phyloP scores from a whole-genome alignment of 148 eudicot genomes.

The Rhododendron williamsianum region DNA sequence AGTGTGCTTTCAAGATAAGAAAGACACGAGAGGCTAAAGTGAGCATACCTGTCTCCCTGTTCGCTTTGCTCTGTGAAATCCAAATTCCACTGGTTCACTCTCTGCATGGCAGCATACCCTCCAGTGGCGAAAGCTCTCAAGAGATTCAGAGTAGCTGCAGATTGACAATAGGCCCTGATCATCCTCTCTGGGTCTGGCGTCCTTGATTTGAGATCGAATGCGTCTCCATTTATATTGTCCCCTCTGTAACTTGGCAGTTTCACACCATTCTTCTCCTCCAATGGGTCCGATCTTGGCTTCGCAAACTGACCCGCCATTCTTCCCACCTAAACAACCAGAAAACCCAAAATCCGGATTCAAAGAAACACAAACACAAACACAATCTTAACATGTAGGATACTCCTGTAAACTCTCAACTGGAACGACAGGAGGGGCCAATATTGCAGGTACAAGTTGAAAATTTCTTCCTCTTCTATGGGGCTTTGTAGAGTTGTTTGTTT shows the following conservation, averaged over 20 bases:
- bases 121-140: conserved; percentile 94
- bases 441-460: background rate
- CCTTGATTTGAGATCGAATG: conserved; percentile 40
- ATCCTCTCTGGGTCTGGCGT: conserved; percentile 85
- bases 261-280: conserved; percentile 48
- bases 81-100: conserved; percentile 84
- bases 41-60: conserved; percentile 80
- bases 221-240: conserved; percentile 46
- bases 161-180: conserved; percentile 90
- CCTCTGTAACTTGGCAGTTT: conserved; percentile 56
- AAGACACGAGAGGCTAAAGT: background rate
- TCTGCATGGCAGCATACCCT: conserved; percentile 90
- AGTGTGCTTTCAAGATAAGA: background rate
- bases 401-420: background rate
- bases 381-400: background rate
- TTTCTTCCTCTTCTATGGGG: background rate
- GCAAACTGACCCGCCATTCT: conserved; percentile 98
- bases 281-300: conserved; percentile 42
- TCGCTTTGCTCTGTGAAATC: conserved; percentile 81
- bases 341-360: background rate
- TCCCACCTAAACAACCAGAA: conserved; percentile 47
- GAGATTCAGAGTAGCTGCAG: conserved; percentile 83
- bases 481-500: background rate
- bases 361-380: background rate
- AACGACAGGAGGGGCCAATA: background rate